Base-by-base conservation (phyloP, 495 filamentous ascomycete species). In the Penicillium manginii region DNA sequence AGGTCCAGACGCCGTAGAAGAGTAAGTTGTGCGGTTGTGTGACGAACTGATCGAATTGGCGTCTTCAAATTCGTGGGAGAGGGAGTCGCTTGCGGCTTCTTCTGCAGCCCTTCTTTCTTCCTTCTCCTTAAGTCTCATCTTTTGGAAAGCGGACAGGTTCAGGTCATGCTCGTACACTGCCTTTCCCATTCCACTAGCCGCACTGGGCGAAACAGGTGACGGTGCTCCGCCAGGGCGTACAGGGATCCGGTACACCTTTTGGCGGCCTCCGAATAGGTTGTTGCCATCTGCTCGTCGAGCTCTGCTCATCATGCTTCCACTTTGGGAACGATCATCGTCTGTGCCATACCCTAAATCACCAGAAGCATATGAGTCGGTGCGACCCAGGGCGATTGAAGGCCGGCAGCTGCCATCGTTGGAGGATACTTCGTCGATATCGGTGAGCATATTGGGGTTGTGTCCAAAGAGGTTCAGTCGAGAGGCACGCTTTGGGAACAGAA, bases 191-290 rank as follows among this genome's bases (percentile, higher is more conserved):
- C 79, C 84, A 8, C 79, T 17, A 18, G 15, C 17, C 6, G 15
- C 40, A 19, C 40, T 17, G 1, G 40, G 40, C 2, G 40, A 43
- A 19, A 19, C n/a, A 71, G 58, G 31, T n/a, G 57, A 56, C 10
- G 68, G 40, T 32, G 40, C 57, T 2, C 57, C 73, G 2, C 79
- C 73, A 18, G 69, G 73, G 37, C 81, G 84, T 18, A 80, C 81
- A 0, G 91, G 84, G 49, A 98, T 91, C 63, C 92, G 94, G 74
- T 94, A 98, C 21, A 98, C 86, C 73, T 98, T 98, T 67, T 98
- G 94, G 29, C 94, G 85, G 10, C 96, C 94, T 52, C 94, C 94
- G 76, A 98, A 98, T 58, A 98, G 70, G 63, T 91, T 90, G 74
- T 98, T 98, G 18, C 93, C 91, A 73, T 98, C 94, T 2, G 83